These are phyloP conservation scores for Stagonosporopsis cucurbitacearum DNA, from an alignment of 2,329 filamentous ascomycete genomes.

Conservation along the genomic window DNA sequence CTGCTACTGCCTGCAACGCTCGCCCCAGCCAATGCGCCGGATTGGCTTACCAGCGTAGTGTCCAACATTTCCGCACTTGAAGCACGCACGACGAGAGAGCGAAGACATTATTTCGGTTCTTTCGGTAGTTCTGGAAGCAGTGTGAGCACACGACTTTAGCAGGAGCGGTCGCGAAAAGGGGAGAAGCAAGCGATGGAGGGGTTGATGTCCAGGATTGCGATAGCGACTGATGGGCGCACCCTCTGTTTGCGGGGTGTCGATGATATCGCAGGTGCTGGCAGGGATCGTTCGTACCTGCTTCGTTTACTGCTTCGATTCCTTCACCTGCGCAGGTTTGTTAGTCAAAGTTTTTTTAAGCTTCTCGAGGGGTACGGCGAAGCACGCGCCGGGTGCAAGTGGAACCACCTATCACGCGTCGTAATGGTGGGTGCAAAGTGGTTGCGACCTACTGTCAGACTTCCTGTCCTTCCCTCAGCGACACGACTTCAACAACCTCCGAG, in stretches of 20 bases:
- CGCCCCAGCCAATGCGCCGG: slow-evolving; percentile 21
- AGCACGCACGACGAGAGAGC: slow-evolving; percentile 61
- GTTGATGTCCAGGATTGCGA: slow-evolving; percentile 29
- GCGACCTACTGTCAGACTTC: slow-evolving; percentile 44
- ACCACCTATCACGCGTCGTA: slow-evolving; percentile 13
- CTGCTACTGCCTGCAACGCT: slow-evolving; percentile 32
- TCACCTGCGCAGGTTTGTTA: slow-evolving; percentile 41
- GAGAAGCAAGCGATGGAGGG: slow-evolving; percentile 22
- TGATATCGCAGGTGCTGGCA: background rate
- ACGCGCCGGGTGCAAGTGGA: slow-evolving; percentile 30
- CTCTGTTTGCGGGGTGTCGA: slow-evolving; percentile 12
- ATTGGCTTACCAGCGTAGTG: slow-evolving; percentile 58
- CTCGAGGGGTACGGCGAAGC: slow-evolving; percentile 37
- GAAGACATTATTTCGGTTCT: slow-evolving; percentile 57
- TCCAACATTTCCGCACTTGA: slow-evolving; percentile 61
- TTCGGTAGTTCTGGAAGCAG: slow-evolving; percentile 32
- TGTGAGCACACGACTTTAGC: slow-evolving; percentile 27
- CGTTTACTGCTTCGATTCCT: slow-evolving; percentile 38
- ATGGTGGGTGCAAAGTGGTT: slow-evolving; percentile 7
- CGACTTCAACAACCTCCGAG: slow-evolving; percentile 49
- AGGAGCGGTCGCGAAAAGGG: slow-evolving; percentile 25
- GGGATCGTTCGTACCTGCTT: slow-evolving; percentile 38
- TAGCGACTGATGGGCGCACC: slow-evolving; percentile 27
- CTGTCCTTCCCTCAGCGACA: slow-evolving; percentile 51
- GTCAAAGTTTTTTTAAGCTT: slow-evolving; percentile 39